phyloP scores from a whole-genome alignment of 495 filamentous ascomycete genomes.

The Penicillium fimorum region DNA sequence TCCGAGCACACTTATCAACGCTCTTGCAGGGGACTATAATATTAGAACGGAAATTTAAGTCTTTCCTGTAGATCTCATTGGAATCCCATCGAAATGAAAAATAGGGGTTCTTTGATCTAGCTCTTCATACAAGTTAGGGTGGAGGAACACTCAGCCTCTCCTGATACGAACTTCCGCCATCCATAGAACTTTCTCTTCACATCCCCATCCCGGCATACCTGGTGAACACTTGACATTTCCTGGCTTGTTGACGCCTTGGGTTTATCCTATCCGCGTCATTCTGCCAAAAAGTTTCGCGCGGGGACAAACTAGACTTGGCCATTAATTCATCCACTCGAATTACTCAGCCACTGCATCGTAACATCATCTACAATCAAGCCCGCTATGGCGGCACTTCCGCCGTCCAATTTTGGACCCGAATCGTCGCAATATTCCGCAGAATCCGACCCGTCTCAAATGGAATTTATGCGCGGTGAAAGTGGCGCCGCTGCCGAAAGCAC shows the following conservation, averaged over 20 bases:
- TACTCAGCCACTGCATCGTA: conserved; percentile 11
- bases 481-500: conserved; percentile 31
- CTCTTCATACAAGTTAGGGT: background rate
- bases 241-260: conserved; percentile 4
- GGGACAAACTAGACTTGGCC: conserved; percentile 11
- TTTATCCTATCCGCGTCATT: conserved; percentile 1
- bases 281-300: conserved; percentile 3
- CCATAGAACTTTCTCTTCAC: conserved; percentile 20
- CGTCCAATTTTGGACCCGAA: conserved; percentile 46
- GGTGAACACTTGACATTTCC: conserved; percentile 6
- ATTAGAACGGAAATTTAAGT: background rate
- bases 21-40: background rate
- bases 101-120: background rate
- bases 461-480: conserved; percentile 32
- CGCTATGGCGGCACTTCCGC: conserved; percentile 24
- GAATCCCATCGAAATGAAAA: conserved; percentile 7
- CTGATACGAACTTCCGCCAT: conserved; percentile 17
- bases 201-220: conserved; percentile 8
- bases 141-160: conserved; percentile 6
- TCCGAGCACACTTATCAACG: conserved; percentile 13
- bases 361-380: conserved; percentile 6
- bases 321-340: conserved; percentile 16
- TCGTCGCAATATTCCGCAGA: conserved; percentile 44
- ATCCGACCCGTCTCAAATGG: conserved; percentile 28
- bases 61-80: background rate